Evolutionary conservation across 2,329 filamentous ascomycete species (phyloP).

Genomic region (Onygena corvina): DNA sequence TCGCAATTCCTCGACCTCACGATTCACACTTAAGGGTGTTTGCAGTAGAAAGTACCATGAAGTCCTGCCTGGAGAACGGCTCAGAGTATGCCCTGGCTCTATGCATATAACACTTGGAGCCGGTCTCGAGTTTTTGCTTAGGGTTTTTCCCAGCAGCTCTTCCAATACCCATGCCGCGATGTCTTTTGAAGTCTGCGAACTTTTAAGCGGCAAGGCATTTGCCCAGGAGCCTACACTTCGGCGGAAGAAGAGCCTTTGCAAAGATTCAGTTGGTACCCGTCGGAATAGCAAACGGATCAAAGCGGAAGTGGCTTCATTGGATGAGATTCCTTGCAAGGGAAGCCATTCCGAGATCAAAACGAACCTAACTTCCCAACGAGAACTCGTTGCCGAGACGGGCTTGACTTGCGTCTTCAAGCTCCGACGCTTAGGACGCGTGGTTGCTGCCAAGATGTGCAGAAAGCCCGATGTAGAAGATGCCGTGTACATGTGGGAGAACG

Average conservation of each 20-base stretch:
- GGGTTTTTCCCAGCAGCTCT: neutral
- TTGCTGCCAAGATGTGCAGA: conserved; percentile 5
- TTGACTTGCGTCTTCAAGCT: neutral
- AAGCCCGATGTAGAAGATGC: neutral
- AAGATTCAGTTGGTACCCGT: neutral
- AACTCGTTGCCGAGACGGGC: conserved; percentile 2
- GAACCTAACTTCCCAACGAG: too few relatives aligned
- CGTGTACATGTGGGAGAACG: conserved; percentile 1
- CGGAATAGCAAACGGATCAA: neutral
- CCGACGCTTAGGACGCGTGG: neutral
- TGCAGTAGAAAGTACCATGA: neutral
- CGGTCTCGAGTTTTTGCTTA: conserved; percentile 2
- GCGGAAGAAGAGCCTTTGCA: neutral
- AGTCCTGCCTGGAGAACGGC: neutral
- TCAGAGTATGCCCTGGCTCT: neutral
- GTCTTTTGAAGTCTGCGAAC: neutral
- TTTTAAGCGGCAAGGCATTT: neutral
- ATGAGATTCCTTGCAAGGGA: neutral
- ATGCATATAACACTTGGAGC: conserved; percentile 6
- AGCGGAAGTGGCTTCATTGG: neutral
- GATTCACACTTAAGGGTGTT: neutral
- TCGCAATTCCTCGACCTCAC: conserved; percentile 1
- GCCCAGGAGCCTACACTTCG: neutral
- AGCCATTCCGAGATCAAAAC: neutral
- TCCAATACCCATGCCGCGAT: neutral